Conservation (phyloP, 2,329 filamentous ascomycete species). For the Fusarium siculi region DNA sequence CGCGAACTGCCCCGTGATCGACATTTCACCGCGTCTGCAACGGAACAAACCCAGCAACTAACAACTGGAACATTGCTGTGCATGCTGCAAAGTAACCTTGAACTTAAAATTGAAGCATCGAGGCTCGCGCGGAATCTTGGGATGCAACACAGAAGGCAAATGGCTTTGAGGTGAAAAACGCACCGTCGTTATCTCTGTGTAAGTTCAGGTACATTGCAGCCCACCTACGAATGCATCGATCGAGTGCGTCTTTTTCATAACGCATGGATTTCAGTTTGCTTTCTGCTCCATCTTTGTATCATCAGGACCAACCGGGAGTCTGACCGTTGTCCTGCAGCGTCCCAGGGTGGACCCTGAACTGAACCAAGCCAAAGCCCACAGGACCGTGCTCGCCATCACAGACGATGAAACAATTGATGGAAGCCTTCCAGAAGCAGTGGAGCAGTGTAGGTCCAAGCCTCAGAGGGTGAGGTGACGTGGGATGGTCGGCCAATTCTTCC, state of each 20-base stretch:
- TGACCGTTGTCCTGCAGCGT: conserved; percentile 25
- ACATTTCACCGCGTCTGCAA: conserved; percentile 11
- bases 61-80: background rate
- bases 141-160: background rate
- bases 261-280: conserved; percentile 3
- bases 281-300: conserved; percentile 21
- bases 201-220: background rate
- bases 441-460: background rate
- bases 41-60: conserved; percentile 1
- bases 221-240: background rate
- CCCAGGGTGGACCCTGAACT: conserved; percentile 34
- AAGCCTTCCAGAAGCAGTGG: conserved; percentile 47
- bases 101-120: background rate
- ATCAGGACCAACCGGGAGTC: conserved; percentile 35
- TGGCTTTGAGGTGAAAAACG: background rate
- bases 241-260: background rate
- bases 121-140: background rate
- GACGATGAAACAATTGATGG: conserved; percentile 44
- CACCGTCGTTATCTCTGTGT: background rate
- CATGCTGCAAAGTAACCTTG: background rate
- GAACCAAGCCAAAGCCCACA: conserved; percentile 18
- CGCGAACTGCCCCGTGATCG: conserved; percentile 23
- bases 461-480: conserved; percentile 21
- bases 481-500: conserved; percentile 14
- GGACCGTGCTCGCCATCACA: conserved; percentile 35